Conservation (phyloP, 495 filamentous ascomycete genomes). For the Neurospora sp. region DNA sequence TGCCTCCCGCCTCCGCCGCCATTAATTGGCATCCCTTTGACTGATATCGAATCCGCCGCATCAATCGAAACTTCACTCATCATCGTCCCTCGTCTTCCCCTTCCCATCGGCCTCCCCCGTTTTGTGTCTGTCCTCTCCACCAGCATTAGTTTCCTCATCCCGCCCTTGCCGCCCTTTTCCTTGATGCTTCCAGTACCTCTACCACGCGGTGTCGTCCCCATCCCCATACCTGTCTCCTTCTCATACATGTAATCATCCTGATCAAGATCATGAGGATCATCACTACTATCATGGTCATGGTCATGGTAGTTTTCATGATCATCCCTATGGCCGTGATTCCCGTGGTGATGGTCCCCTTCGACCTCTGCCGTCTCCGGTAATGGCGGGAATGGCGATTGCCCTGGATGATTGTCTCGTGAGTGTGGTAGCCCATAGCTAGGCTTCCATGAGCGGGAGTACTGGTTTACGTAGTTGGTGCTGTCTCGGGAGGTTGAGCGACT, state of each 20-base stretch:
- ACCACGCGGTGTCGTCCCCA: not conserved
- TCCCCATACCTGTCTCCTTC: not conserved
- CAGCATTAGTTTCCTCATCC: not conserved
- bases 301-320: not conserved
- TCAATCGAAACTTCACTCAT: not conserved
- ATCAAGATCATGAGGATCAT: not conserved
- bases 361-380: not conserved
- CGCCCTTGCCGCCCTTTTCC: not conserved
- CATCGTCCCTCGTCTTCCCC: not conserved
- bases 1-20: too few relatives aligned
- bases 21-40: not conserved
- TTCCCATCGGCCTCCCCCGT: not conserved
- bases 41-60: not conserved
- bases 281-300: not conserved
- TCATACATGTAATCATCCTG: not conserved
- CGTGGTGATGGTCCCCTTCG: not conserved
- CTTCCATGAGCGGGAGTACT: not conserved
- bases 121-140: not conserved
- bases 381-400: not conserved
- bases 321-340: not conserved
- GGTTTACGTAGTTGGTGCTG: not conserved
- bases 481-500: not conserved
- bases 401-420: not conserved
- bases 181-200: not conserved
- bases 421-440: not conserved